Conservation (phyloP, 1,284 basidiomycete species). For the Takashimella tepidaria region DNA sequence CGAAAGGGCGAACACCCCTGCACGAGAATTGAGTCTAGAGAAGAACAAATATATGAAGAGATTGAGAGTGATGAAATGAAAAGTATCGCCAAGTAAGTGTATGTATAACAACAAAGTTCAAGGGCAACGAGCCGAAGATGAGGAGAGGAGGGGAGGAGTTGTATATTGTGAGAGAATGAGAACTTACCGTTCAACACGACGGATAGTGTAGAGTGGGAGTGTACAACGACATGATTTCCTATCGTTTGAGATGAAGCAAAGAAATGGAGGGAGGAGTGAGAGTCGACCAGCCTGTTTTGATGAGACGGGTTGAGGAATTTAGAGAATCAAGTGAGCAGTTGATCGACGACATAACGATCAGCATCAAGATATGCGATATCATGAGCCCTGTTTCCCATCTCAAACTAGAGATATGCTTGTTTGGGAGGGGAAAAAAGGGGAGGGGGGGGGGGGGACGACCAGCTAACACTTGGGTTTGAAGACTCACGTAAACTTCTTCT, state of each 20-base stretch:
- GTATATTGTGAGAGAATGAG: no score
- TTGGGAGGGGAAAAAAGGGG: no score
- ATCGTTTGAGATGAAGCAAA: constrained; percentile 87
- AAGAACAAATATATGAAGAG: not conserved
- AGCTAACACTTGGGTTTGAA: no score
- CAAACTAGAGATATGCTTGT: no score
- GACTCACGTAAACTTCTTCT: constrained; percentile 90
- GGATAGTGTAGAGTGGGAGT: constrained; percentile 84
- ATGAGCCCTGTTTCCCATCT: no score
- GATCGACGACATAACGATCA: no score
- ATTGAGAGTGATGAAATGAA: not conserved
- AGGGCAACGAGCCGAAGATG: not conserved
- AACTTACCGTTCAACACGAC: constrained; percentile 77
- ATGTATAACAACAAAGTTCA: not conserved
- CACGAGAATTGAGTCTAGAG: constrained; percentile 66
- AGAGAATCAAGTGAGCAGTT: no score
- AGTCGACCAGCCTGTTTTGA: constrained; percentile 74
- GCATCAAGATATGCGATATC: no score
- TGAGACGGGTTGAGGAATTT: no score
- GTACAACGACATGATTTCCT: constrained; percentile 88
- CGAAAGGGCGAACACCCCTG: constrained; percentile 91
- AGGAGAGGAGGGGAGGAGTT: not conserved
- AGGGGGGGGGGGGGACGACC: no score
- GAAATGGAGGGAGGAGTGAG: constrained; percentile 80
- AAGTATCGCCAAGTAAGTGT: not conserved